Percentiles rank a stretch among this genome's conserved stretches.
Evolutionary conservation across 1,139 yeast genomes (phyloP).

Genomic region (Pichia sp.): DNA sequence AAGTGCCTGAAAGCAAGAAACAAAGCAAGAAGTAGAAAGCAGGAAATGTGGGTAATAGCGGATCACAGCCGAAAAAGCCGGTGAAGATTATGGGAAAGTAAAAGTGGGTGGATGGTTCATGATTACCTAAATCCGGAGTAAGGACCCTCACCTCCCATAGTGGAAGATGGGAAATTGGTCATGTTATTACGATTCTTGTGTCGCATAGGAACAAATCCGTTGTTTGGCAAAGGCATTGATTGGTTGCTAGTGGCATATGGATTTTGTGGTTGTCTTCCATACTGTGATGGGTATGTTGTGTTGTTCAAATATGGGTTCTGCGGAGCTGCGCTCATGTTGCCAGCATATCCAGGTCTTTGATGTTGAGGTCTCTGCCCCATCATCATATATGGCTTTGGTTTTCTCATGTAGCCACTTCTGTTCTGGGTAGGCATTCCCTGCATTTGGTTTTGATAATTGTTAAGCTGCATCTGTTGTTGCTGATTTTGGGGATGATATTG

Average conservation of each 20-base stretch:
- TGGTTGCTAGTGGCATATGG: not conserved
- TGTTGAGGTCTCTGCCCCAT: conserved; percentile 8
- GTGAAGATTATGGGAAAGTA: no score
- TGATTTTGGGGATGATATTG: conserved; percentile 5
- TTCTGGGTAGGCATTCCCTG: conserved; percentile 6
- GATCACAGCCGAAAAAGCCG: no score
- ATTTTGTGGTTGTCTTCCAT: not conserved
- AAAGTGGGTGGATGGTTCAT: conserved; percentile 6
- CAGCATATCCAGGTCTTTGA: no score
- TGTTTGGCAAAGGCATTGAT: no score
- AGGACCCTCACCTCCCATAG: conserved; percentile 19
- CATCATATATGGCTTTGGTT: conserved; percentile 15
- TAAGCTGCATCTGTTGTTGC: conserved; percentile 7
- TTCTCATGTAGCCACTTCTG: conserved; percentile 6
- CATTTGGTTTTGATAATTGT: conserved; percentile 9
- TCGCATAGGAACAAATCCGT: conserved; percentile 9
- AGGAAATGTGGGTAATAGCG: not conserved
- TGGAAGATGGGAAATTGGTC: conserved; percentile 9
- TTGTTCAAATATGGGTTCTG: not conserved
- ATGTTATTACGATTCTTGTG: conserved; percentile 5
- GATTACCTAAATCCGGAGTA: conserved; percentile 20
- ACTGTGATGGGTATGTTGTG: not conserved
- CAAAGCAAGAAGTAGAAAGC: not conserved
- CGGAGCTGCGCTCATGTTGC: not conserved
- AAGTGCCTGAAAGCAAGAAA: not conserved